Evolutionary conservation across 2,329 filamentous ascomycete genomes (phyloP).

Genomic region (Microsporum canis): DNA sequence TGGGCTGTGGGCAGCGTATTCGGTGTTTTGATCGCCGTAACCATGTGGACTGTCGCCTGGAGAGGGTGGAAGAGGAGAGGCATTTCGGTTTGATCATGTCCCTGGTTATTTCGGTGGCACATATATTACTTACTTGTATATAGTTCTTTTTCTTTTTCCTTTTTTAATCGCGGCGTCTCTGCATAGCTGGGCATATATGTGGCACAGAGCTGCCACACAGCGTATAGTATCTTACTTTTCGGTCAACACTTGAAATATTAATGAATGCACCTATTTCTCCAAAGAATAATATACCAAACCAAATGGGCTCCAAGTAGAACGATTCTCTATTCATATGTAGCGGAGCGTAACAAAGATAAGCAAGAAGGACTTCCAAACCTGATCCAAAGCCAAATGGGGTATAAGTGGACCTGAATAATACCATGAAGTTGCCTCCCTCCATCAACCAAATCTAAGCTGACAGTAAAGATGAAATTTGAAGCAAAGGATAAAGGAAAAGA

Average conservation of each 20-base stretch:
- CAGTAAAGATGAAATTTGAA: background rate
- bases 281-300: too few species aligned
- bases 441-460: background rate
- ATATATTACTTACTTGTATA: background rate
- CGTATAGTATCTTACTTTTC: too few species aligned
- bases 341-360: background rate
- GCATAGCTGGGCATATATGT: too few species aligned
- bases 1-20: constrained; percentile 65
- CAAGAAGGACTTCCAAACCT: background rate
- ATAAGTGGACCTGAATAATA: background rate
- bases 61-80: constrained; percentile 70
- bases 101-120: too few species aligned
- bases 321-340: too few species aligned
- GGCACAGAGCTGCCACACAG: too few species aligned
- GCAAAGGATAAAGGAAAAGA: background rate
- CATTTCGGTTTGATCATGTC: constrained; percentile 47
- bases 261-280: too few species aligned
- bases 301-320: too few species aligned
- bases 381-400: background rate
- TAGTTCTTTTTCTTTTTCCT: background rate
- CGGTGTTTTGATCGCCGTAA: constrained; percentile 67
- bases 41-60: constrained; percentile 68
- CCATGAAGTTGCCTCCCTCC: background rate
- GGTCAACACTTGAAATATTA: too few species aligned
- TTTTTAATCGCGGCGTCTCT: too few species aligned